These are phyloP conservation scores for Hordeum marinum DNA, from an alignment of 176 grass and related monocot genomes.

Conservation along the genomic window DNA sequence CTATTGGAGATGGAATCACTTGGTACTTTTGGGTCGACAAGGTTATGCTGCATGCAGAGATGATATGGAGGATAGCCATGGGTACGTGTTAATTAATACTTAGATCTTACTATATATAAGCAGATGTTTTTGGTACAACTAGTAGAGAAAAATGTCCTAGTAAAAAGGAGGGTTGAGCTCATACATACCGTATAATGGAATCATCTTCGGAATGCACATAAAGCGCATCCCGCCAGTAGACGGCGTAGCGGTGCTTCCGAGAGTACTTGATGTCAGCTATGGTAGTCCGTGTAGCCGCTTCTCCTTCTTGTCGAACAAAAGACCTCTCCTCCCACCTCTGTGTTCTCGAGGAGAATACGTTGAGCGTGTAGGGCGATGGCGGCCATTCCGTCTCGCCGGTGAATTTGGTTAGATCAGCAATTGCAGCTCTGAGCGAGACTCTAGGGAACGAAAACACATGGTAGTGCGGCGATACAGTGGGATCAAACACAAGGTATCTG, in stretches of 20 bases:
- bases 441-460: background rate
- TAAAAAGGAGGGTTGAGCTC: background rate
- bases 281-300: background rate
- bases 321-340: background rate
- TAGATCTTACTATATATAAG: background rate
- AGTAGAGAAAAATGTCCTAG: too few relatives aligned
- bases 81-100: too few relatives aligned
- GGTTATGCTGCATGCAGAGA: background rate
- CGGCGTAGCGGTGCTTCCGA: background rate
- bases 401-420: background rate
- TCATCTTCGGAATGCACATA: background rate
- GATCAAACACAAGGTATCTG: constrained; percentile 3
- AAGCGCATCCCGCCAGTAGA: background rate
- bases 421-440: background rate
- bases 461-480: background rate
- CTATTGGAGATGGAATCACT: background rate
- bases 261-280: background rate
- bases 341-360: background rate
- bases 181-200: background rate
- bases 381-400: background rate
- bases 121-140: background rate
- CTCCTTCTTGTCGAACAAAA: background rate
- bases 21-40: background rate
- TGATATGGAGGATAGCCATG: background rate
- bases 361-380: background rate